A percentile compares a stretch with the other conserved stretches of the same genome.
These are phyloP conservation scores for Cenchrus fungigraminus DNA, from an alignment of 176 grass and related monocot genomes.

Conservation along the genomic window DNA sequence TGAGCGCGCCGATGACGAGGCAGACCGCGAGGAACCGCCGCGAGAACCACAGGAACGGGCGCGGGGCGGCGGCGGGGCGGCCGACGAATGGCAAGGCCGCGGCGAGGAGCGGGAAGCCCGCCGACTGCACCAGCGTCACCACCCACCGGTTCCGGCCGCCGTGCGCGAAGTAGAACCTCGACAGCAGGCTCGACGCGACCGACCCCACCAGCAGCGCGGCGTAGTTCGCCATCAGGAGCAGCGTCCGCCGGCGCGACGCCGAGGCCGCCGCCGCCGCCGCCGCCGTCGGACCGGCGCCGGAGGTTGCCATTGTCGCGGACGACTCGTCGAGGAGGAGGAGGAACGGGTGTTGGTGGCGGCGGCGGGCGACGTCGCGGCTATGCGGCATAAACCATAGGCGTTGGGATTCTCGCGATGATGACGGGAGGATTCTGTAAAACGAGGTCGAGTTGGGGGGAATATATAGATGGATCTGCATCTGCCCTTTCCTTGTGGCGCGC, in stretches of 20 bases:
- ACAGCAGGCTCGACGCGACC: slow-evolving; percentile 77
- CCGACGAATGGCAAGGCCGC: slow-evolving; percentile 20
- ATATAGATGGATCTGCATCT: not conserved
- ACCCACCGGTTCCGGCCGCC: slow-evolving; percentile 83
- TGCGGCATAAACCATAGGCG: not conserved
- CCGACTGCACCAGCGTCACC: slow-evolving; percentile 82
- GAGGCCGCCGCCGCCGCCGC: not conserved
- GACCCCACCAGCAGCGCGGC: slow-evolving; percentile 73
- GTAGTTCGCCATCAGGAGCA: slow-evolving; percentile 69
- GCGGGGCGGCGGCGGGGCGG: slow-evolving; percentile 29
- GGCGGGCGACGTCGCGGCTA: not conserved
- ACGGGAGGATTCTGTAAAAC: not conserved
- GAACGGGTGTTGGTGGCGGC: not conserved
- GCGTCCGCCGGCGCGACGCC: not conserved
- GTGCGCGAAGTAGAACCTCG: slow-evolving; percentile 79
- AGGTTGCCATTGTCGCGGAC: slow-evolving; percentile 11
- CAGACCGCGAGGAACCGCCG: slow-evolving; percentile 54
- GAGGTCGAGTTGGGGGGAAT: not conserved
- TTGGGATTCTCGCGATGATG: not conserved
- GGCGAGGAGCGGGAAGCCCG: slow-evolving; percentile 78
- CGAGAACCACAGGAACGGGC: slow-evolving; percentile 57
- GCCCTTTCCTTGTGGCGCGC: not conserved
- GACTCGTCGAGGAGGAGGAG: not conserved
- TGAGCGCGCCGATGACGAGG: slow-evolving; percentile 67
- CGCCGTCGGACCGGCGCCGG: not conserved